Conservation (phyloP, 2,329 filamentous ascomycete species). For the Aureobasidium namibiae region DNA sequence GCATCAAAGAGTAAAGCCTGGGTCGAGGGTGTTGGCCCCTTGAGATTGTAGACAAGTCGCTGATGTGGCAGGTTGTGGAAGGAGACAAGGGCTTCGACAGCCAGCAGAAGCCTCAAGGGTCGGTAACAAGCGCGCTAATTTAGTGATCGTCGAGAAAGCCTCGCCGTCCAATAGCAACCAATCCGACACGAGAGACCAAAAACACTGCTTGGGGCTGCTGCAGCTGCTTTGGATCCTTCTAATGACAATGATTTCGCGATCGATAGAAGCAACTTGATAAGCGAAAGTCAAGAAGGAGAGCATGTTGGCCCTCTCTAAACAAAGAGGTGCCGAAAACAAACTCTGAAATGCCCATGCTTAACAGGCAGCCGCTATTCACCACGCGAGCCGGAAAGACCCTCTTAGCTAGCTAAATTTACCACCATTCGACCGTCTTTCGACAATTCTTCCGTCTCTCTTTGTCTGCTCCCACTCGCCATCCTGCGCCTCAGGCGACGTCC, state of each 20-base stretch:
- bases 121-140: background rate
- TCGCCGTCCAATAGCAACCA: background rate
- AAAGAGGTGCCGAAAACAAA: conserved; percentile 1
- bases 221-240: background rate
- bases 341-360: background rate
- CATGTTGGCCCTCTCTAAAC: background rate
- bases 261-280: background rate
- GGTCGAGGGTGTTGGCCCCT: background rate
- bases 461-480: background rate
- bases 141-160: background rate
- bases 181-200: background rate
- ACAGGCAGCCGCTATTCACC: background rate
- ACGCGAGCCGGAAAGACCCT: background rate
- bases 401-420: background rate
- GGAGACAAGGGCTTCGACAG: background rate
- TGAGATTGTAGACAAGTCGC: background rate
- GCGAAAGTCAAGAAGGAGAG: background rate
- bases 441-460: background rate
- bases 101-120: background rate
- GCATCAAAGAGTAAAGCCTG: background rate
- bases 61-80: background rate
- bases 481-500: background rate
- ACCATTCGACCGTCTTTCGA: background rate
- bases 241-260: background rate
- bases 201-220: background rate